Evolutionary conservation across 1,284 basidiomycete species (phyloP), one percentile per base, ranked within the genome.

Genomic region (Sanghuangporus sanghuang): DNA sequence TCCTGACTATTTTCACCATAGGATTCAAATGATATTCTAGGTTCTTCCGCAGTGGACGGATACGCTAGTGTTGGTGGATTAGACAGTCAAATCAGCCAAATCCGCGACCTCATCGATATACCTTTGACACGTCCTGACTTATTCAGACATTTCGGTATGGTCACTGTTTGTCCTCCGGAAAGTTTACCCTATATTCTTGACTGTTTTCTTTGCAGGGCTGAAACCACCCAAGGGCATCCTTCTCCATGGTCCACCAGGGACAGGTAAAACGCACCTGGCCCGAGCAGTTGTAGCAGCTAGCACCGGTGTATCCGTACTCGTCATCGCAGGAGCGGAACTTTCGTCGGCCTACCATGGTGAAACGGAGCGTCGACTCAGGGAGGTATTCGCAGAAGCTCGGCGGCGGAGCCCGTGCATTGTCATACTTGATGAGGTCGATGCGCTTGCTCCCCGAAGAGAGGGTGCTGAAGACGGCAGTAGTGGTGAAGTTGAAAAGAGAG

Each of bases 381-480:
- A 90, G 23, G 89, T 99, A 0, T 99, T 99, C 73, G 83, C 83
- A 32, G 87, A 95, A 69, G 97, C 97, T 0, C 84, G 86, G 58
- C 78, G 81, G 42, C 85, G 89, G 68, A 90, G 87, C 66, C 96
- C 96, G 0, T 95, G 92, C 69, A 94, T 99, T 67, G 86, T 99
- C 58, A 90, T 99, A 36, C 80, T 99, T 50, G 97, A 99, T 71
- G 97, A 99, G 77, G 89, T 99, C 2, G 97, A 99, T 70, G 96
- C 96, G 0, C 76, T 99, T 21, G 96, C 93, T 64, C 97, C 97
- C 0, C 82, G 87, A 60, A 79, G 97, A 53, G 96, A 98, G 71
- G 94, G 94, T 4, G 86, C 90, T 1, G 85, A 86, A 0, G 92
- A 92, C 1, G 94, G 94, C 4, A 86, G 90, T 1, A 92, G 93